These are phyloP conservation scores for Beauveria sp. DNA, from an alignment of 2,329 filamentous ascomycete species.

Conservation along the genomic window DNA sequence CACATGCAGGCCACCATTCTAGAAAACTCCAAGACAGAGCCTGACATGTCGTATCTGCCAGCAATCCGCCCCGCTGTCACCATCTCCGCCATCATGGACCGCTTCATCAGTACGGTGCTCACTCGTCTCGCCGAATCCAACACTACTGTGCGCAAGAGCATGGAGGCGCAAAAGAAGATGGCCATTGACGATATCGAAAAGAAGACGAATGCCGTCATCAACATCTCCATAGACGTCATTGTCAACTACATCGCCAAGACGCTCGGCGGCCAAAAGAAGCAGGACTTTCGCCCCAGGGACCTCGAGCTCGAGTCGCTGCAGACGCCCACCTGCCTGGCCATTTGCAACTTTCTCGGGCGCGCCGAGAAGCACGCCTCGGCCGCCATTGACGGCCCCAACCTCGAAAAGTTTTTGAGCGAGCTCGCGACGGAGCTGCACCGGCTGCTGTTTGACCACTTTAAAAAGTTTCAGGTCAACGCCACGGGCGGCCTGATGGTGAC, in stretches of 20 bases:
- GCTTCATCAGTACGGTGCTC: slow-evolving; percentile 83
- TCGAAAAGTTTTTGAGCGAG: slow-evolving; percentile 75
- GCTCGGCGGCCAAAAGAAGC: slow-evolving; percentile 72
- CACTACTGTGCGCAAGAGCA: slow-evolving; percentile 80
- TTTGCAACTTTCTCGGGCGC: slow-evolving; percentile 71
- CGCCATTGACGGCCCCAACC: slow-evolving; percentile 75
- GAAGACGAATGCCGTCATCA: slow-evolving; percentile 61
- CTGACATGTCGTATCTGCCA: slow-evolving; percentile 77
- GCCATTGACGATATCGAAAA: slow-evolving; percentile 74
- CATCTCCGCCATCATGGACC: slow-evolving; percentile 87
- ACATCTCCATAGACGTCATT: slow-evolving; percentile 55
- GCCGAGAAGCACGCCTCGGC: slow-evolving; percentile 55
- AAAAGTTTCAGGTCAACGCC: slow-evolving; percentile 86
- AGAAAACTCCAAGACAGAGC: slow-evolving; percentile 74
- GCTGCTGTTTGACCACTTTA: slow-evolving; percentile 85
- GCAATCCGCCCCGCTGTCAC: slow-evolving; percentile 74
- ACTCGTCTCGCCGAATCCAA: slow-evolving; percentile 84
- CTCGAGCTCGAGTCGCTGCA: slow-evolving; percentile 73
- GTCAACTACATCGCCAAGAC: slow-evolving; percentile 69
- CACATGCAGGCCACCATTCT: slow-evolving; percentile 67
- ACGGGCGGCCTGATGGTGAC: slow-evolving; percentile 92
- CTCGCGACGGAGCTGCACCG: slow-evolving; percentile 70
- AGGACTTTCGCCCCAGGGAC: slow-evolving; percentile 83
- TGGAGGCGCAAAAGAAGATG: slow-evolving; percentile 72
- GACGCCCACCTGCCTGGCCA: slow-evolving; percentile 74